These are phyloP conservation scores for Aspergillus calidoustus DNA, from an alignment of 2,329 filamentous ascomycete genomes.

Conservation along the genomic window DNA sequence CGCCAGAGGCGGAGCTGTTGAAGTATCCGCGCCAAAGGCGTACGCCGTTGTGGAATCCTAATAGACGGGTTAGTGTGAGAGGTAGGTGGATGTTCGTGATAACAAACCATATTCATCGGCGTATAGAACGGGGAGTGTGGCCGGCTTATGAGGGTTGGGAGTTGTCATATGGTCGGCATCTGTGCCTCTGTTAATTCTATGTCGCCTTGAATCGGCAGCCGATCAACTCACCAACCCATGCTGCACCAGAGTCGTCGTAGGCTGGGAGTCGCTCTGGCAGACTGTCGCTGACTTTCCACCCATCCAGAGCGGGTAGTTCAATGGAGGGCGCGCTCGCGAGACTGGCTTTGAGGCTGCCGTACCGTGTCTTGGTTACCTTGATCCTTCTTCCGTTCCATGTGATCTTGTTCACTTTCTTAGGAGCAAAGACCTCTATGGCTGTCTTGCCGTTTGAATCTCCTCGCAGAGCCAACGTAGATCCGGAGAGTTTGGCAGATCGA, in stretches of 20 bases:
- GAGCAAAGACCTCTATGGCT: slow-evolving; percentile 54
- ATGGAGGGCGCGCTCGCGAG: slow-evolving; percentile 36
- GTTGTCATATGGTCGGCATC: slow-evolving; percentile 49
- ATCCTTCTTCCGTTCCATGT: slow-evolving; percentile 57
- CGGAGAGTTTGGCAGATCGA: slow-evolving; percentile 48
- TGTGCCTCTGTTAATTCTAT: slow-evolving; percentile 15
- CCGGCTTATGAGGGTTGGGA: slow-evolving; percentile 46
- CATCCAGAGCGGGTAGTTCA: slow-evolving; percentile 37
- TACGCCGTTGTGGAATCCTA: slow-evolving; percentile 49
- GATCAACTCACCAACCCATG: slow-evolving; percentile 37
- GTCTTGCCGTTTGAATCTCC: slow-evolving; percentile 53
- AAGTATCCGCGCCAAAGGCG: slow-evolving; percentile 54
- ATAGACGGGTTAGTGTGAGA: neutral
- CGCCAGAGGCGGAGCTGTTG: slow-evolving; percentile 38
- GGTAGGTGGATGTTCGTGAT: neutral
- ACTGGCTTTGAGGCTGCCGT: slow-evolving; percentile 45
- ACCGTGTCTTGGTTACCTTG: slow-evolving; percentile 38
- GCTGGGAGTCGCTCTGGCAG: slow-evolving; percentile 46
- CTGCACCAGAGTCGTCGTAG: slow-evolving; percentile 50
- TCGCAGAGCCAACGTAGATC: slow-evolving; percentile 46
- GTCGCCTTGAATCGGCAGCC: neutral
- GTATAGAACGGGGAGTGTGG: slow-evolving; percentile 52
- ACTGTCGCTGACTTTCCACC: slow-evolving; percentile 50
- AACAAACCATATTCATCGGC: slow-evolving; percentile 49
- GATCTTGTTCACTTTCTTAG: slow-evolving; percentile 50